Percentiles rank a stretch among this genome's conserved stretches.
Conservation (phyloP, 139 green algal species). For the Edaphochlamys debaryana region DNA sequence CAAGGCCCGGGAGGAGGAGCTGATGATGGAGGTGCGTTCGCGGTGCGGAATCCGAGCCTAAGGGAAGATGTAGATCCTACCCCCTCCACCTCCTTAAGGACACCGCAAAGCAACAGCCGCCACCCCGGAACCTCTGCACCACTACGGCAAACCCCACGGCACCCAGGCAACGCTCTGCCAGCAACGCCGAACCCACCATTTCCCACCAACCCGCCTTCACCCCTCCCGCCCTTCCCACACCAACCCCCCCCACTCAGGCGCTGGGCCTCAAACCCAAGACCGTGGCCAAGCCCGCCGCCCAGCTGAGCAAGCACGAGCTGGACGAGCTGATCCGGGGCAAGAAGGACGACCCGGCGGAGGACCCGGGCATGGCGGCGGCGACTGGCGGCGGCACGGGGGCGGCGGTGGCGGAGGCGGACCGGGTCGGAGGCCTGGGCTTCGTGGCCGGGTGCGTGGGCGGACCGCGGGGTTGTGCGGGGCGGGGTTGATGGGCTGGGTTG, state of each 20-base stretch:
- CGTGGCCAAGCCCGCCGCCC: slow-evolving; percentile 41
- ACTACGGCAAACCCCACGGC: no score
- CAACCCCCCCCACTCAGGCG: slow-evolving; percentile 49
- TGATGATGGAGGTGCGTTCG: slow-evolving; percentile 78
- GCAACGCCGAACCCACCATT: no score
- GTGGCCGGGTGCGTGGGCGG: background rate
- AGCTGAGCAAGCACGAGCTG: slow-evolving; percentile 72
- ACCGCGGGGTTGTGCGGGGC: background rate
- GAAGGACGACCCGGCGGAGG: slow-evolving; percentile 35
- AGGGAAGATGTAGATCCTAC: background rate
- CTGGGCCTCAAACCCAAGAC: slow-evolving; percentile 75
- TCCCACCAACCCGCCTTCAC: no score
- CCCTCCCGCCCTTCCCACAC: background rate
- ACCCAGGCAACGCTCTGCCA: no score
- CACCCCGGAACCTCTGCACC: no score
- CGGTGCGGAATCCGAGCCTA: no score
- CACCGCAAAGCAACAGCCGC: no score
- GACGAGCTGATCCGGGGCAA: slow-evolving; percentile 60
- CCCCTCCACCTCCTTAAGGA: no score
- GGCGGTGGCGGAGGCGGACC: slow-evolving; percentile 25
- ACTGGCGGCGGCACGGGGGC: background rate
- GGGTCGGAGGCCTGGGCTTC: slow-evolving; percentile 66
- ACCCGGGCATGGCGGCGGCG: background rate
- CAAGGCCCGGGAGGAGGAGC: slow-evolving; percentile 77
- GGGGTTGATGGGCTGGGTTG: background rate